These are phyloP conservation scores for Aspergillus quadrilineatus DNA, from an alignment of 2,329 filamentous ascomycete species.

Conservation along the genomic window DNA sequence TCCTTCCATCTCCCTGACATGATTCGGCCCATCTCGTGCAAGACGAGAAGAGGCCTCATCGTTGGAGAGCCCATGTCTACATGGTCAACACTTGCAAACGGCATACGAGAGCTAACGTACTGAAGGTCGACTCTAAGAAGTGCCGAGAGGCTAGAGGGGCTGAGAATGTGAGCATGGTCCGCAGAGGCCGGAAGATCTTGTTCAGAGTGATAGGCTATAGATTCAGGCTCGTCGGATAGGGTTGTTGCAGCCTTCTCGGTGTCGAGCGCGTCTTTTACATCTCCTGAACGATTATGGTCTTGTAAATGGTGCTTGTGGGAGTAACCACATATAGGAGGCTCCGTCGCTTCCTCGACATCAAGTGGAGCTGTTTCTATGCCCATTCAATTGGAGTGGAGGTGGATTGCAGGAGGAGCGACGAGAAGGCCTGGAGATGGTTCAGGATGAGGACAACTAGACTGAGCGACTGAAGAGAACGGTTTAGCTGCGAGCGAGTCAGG, in stretches of 20 bases:
- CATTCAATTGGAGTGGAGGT: slow-evolving; percentile 34
- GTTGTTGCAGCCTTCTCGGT: slow-evolving; percentile 18
- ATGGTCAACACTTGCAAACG: not conserved
- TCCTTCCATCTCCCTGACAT: slow-evolving; percentile 68
- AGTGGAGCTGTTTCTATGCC: slow-evolving; percentile 38
- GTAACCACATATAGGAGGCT: slow-evolving; percentile 40
- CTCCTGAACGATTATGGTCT: slow-evolving; percentile 19
- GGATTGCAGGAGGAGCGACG: slow-evolving; percentile 3
- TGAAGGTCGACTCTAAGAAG: slow-evolving; percentile 25
- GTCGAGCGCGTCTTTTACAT: slow-evolving; percentile 20
- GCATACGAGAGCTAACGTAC: slow-evolving; percentile 18
- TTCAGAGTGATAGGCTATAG: not conserved
- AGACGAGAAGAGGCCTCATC: slow-evolving; percentile 66
- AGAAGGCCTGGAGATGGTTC: not conserved
- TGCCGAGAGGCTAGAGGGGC: slow-evolving; percentile 20
- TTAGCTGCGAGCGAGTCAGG: not conserved
- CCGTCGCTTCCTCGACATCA: slow-evolving; percentile 45
- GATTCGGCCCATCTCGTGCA: slow-evolving; percentile 66
- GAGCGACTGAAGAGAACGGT: not conserved
- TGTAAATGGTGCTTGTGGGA: slow-evolving; percentile 25
- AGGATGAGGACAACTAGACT: not conserved
- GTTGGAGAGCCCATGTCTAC: slow-evolving; percentile 60
- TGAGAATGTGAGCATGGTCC: slow-evolving; percentile 28
- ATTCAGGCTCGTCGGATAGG: slow-evolving; percentile 1
- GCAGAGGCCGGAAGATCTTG: slow-evolving; percentile 10